Evolutionary conservation across 805 yeast species (phyloP), one percentile per base, ranked within the genome.

Genomic region (Saturnispora silvae): DNA sequence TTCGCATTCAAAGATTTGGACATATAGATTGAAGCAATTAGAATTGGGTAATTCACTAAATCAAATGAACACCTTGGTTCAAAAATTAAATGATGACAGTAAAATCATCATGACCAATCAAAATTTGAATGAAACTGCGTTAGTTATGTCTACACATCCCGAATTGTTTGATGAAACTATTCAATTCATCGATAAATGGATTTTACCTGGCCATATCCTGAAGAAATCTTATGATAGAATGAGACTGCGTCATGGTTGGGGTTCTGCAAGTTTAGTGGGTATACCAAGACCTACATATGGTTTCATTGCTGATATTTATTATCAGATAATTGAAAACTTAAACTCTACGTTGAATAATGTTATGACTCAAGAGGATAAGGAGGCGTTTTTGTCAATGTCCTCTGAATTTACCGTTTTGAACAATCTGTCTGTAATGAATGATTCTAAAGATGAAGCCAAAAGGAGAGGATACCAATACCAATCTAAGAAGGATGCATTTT

Each of bases 1-100:
- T 34, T 52, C 52, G 5, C 49, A 49, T 37, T 41, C 28, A 44
- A 50, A 37, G 28, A 43, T 54, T 22, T 56, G 54, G 68, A 47
- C 43, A 28, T 61, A 41, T 40, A 44, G 54, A 44, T 41, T 60
- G 20, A 33, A 40, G 18, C 56, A 55, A 35, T 35, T 63, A 24
- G 42, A 45, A 22, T 51, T 51, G 30, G 48, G 57, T 10, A 46
- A 44, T 14, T 42, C 46, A 22, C 25, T 52, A 20, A 29, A 19
- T 8, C 47, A 47, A 11, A 28, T 55, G 4, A 37, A 44, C 9
- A 22, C 37, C 3, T 45, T 42, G 14, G 31, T 56, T 10, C 46
- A 47, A 2, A 33, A 33, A 7, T 39, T 57, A 20, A 37, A 30
- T 6, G 16, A 34, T 1, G 17, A 34, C 1, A 46, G 45, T 6